A percentile compares a stretch with the other conserved stretches of the same genome.
Evolutionary conservation across 139 green algal species (phyloP).

Genomic region (Chlamydomonas sp.): DNA sequence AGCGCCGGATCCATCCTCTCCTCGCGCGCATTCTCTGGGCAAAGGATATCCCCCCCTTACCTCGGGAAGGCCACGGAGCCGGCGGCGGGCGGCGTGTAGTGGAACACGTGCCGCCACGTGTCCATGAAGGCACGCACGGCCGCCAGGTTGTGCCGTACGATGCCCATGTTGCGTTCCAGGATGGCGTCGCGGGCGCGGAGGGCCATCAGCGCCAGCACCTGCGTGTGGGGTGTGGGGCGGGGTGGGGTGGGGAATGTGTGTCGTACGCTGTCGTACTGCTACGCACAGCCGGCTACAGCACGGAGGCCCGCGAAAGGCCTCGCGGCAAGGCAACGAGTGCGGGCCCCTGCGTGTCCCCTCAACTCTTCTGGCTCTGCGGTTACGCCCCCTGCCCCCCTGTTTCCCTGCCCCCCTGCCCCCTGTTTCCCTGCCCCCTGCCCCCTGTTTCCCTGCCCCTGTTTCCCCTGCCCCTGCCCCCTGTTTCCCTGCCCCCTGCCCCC

Average conservation of each 20-base stretch:
- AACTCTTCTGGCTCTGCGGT: background rate
- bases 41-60: background rate
- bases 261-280: background rate
- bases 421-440: no score
- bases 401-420: no score
- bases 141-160: constrained; percentile 61
- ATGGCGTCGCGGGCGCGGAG: constrained; percentile 56
- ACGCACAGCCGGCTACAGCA: no score
- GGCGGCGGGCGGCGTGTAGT: constrained; percentile 54
- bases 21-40: background rate
- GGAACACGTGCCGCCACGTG: constrained; percentile 47
- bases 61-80: constrained; percentile 67
- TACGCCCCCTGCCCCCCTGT: background rate
- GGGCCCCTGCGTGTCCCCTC: background rate
- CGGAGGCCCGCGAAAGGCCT: no score
- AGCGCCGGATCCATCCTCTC: background rate
- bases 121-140: constrained; percentile 55
- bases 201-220: constrained; percentile 77
- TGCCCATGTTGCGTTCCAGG: constrained; percentile 45
- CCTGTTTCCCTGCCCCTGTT: no score
- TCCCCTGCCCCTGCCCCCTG: no score
- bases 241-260: background rate
- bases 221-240: background rate
- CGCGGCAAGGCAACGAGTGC: no score
- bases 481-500: no score